These are phyloP conservation scores for Niebla homalea DNA, from an alignment of 495 filamentous ascomycete genomes.

Conservation along the genomic window DNA sequence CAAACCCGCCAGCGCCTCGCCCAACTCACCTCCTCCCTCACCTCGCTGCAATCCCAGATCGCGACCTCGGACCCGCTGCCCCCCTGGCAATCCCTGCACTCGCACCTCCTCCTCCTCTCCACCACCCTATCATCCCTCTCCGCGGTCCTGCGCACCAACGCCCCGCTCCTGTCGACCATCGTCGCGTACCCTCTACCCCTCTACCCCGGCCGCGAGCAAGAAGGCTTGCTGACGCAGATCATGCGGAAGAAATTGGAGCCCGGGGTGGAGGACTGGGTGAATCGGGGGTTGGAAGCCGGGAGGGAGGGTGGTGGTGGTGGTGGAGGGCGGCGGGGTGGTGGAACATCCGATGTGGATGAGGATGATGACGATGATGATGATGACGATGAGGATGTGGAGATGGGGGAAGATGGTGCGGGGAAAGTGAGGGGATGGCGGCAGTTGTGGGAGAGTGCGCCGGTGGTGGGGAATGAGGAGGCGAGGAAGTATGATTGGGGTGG, in stretches of 20 bases:
- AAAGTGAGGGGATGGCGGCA: conserved; percentile 23
- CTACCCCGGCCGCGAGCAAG: conserved; percentile 60
- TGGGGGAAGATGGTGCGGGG: conserved; percentile 22
- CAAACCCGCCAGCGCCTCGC: conserved; percentile 57
- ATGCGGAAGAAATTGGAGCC: conserved; percentile 74
- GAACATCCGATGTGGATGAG: conserved; percentile 36
- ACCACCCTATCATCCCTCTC: conserved; percentile 40
- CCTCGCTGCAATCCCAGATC: conserved; percentile 43
- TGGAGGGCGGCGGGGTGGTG: conserved; percentile 7
- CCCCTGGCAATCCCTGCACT: conserved; percentile 56
- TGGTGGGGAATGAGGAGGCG: conserved; percentile 38
- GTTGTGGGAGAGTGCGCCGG: conserved; percentile 38
- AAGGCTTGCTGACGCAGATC: conserved; percentile 45
- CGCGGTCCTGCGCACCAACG: conserved; percentile 8
- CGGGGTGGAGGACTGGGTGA: conserved; percentile 55
- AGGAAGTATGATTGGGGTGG: conserved; percentile 40
- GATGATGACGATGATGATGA: conserved; percentile 46
- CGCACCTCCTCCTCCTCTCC: conserved; percentile 50
- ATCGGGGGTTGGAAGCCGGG: conserved; percentile 31
- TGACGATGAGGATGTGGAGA: conserved; percentile 39
- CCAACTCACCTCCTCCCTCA: conserved; percentile 54
- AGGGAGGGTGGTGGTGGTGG: conserved; percentile 26
- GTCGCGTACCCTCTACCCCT: conserved; percentile 62
- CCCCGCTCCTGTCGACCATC: conserved; percentile 42
- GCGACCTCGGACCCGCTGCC: conserved; percentile 44